Evolutionary conservation across 2,329 filamentous ascomycete species (phyloP).

Genomic region (Lasiodiplodia gonubiensis): DNA sequence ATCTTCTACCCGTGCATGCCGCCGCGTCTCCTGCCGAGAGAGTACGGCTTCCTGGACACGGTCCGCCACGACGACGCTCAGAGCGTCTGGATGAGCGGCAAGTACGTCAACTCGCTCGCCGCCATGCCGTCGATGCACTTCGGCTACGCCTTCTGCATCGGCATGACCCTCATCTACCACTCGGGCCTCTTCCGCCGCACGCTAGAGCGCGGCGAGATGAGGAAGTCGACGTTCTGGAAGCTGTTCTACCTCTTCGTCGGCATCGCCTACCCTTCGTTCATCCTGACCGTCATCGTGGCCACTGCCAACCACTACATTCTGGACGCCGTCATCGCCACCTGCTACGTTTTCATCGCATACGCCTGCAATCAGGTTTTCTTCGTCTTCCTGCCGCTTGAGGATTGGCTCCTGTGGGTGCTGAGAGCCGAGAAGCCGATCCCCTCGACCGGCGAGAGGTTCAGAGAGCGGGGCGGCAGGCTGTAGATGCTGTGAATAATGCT

Average conservation of each 20-base stretch:
- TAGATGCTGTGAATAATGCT: slow-evolving; percentile 29
- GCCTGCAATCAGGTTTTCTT: slow-evolving; percentile 57
- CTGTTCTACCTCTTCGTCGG: slow-evolving; percentile 55
- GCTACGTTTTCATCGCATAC: slow-evolving; percentile 56
- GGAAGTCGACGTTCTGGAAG: slow-evolving; percentile 51
- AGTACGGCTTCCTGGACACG: slow-evolving; percentile 55
- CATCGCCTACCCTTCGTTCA: slow-evolving; percentile 59
- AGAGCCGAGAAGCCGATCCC: slow-evolving; percentile 61
- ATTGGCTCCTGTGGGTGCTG: slow-evolving; percentile 55
- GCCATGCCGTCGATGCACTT: slow-evolving; percentile 61
- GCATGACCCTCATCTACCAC: slow-evolving; percentile 59
- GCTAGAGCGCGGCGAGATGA: slow-evolving; percentile 49
- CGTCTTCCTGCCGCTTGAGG: slow-evolving; percentile 58
- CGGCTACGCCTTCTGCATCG: slow-evolving; percentile 61
- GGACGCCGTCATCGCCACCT: slow-evolving; percentile 58
- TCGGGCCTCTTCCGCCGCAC: slow-evolving; percentile 54
- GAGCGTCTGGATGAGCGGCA: slow-evolving; percentile 54
- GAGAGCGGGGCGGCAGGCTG: slow-evolving; percentile 42
- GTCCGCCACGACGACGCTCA: slow-evolving; percentile 55
- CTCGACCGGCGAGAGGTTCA: slow-evolving; percentile 57
- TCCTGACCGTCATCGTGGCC: slow-evolving; percentile 64
- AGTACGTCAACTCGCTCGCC: slow-evolving; percentile 54
- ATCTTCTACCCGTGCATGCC: slow-evolving; percentile 61
- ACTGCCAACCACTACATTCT: slow-evolving; percentile 68
- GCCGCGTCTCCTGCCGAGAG: slow-evolving; percentile 52